phyloP scores from a whole-genome alignment of 1,284 basidiomycete genomes.

The Apiotrichum porosum region DNA sequence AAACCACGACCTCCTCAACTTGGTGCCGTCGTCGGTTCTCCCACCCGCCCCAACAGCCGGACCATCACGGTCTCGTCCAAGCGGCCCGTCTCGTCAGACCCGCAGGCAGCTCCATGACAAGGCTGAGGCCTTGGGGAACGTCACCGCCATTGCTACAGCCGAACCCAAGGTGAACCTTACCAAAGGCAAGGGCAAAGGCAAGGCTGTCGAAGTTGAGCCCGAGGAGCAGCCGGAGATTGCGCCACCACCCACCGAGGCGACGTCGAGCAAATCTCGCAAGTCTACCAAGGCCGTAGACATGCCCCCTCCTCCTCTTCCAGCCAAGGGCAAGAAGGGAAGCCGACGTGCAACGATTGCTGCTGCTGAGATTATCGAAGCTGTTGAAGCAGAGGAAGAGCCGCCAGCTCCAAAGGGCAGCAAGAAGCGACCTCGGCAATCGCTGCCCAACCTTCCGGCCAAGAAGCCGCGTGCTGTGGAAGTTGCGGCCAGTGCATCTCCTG shows the following conservation, averaged over 20 bases:
- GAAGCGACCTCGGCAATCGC: conserved; percentile 24
- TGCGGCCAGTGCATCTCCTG: conserved; percentile 1
- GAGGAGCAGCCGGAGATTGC: not conserved
- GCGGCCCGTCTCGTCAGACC: conserved; percentile 30
- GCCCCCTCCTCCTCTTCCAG: conserved; percentile 26
- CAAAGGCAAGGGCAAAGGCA: conserved; percentile 17
- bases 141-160: conserved; percentile 5
- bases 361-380: not conserved
- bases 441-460: conserved; percentile 27
- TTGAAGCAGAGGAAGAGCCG: conserved; percentile 1
- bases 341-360: conserved; percentile 21
- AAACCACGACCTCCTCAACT: conserved; percentile 32
- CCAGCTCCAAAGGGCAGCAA: conserved; percentile 12
- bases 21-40: conserved; percentile 16
- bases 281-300: conserved; percentile 15
- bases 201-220: not conserved
- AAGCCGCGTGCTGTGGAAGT: conserved; percentile 11
- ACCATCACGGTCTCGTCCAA: conserved; percentile 23
- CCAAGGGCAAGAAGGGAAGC: conserved; percentile 11
- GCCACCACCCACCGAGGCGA: not conserved
- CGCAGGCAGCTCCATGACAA: conserved; percentile 36
- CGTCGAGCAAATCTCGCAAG: not conserved
- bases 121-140: conserved; percentile 28
- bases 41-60: conserved; percentile 17
- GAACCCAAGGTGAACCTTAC: not conserved